phyloP scores from a whole-genome alignment of 805 yeast species.

The Ogataea siamensis region DNA sequence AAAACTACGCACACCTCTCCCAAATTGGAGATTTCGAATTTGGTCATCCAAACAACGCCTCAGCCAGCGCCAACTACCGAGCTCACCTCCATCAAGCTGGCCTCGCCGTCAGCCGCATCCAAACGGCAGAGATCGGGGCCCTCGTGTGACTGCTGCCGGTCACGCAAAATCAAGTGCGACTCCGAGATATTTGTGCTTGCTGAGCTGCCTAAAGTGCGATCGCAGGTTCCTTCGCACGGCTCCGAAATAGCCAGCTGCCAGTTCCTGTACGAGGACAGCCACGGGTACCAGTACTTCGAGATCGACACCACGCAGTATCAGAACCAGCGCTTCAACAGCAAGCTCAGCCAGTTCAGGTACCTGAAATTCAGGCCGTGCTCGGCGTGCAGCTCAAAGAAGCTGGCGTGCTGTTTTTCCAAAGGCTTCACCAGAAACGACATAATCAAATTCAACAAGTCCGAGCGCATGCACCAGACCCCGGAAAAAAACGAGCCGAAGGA shows the following conservation, averaged over 20 bases:
- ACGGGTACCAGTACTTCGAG: constrained; percentile 30
- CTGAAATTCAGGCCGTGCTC: constrained; percentile 54
- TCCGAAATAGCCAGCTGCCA: constrained; percentile 34
- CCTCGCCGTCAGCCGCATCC: constrained; percentile 32
- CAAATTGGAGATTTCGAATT: constrained; percentile 21
- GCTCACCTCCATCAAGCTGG: constrained; percentile 30
- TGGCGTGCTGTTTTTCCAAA: constrained; percentile 55
- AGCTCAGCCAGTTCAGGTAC: constrained; percentile 27
- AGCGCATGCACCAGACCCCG: constrained; percentile 19
- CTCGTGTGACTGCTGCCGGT: constrained; percentile 68
- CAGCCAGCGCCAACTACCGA: constrained; percentile 1
- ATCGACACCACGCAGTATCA: constrained; percentile 23
- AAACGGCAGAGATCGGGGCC: constrained; percentile 70
- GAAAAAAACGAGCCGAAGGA: constrained; percentile 2
- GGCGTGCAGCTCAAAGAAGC: constrained; percentile 47
- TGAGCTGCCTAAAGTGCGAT: constrained; percentile 13
- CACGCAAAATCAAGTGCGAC: constrained; percentile 70
- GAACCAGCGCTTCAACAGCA: constrained; percentile 20
- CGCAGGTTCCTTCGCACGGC: constrained; percentile 1
- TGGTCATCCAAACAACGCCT: constrained; percentile 14
- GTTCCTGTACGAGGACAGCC: constrained; percentile 24
- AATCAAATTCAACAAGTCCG: constrained; percentile 36
- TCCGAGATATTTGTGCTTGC: constrained; percentile 49
- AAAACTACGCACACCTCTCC: constrained; percentile 21
- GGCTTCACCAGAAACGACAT: constrained; percentile 68